Evolutionary conservation across 495 filamentous ascomycete species (phyloP).

Genomic region (Acidiella bohemica): DNA sequence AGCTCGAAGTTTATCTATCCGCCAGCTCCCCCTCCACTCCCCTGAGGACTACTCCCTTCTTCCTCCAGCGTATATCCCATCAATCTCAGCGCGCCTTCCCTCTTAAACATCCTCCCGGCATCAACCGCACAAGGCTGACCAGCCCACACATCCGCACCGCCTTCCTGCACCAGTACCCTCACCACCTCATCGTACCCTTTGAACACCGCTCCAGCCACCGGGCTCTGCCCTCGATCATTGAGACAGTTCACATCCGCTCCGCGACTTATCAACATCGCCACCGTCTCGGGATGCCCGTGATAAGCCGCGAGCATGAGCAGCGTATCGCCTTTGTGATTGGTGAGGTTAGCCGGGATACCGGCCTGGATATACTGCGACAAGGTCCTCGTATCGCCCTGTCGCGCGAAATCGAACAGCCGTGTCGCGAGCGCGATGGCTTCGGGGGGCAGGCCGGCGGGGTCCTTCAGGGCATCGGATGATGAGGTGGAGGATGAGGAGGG

Average conservation of each 20-base stretch:
- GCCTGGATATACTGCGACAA: constrained; percentile 26
- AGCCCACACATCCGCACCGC: constrained; percentile 22
- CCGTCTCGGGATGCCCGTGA: constrained; percentile 26
- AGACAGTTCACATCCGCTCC: constrained; percentile 29
- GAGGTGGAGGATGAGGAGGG: not conserved
- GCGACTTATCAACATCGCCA: constrained; percentile 20
- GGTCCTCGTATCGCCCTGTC: constrained; percentile 21
- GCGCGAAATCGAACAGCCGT: constrained; percentile 31
- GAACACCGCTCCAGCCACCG: constrained; percentile 32
- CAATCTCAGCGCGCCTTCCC: constrained; percentile 22
- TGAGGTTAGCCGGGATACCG: constrained; percentile 32
- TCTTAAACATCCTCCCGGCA: constrained; percentile 29
- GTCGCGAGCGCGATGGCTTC: constrained; percentile 30
- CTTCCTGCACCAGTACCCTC: constrained; percentile 23
- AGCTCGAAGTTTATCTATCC: no score
- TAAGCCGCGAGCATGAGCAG: constrained; percentile 32
- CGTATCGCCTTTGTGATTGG: constrained; percentile 31
- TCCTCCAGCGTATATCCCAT: constrained; percentile 24
- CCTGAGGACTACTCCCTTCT: no score
- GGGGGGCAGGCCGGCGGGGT: constrained; percentile 23
- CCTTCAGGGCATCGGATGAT: not conserved
- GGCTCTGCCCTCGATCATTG: constrained; percentile 30
- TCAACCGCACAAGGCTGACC: constrained; percentile 31
- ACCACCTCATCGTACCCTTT: constrained; percentile 31
- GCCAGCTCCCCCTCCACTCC: no score